Conservation (phyloP, 2,329 filamentous ascomycete species). For the Phoma herbarum region DNA sequence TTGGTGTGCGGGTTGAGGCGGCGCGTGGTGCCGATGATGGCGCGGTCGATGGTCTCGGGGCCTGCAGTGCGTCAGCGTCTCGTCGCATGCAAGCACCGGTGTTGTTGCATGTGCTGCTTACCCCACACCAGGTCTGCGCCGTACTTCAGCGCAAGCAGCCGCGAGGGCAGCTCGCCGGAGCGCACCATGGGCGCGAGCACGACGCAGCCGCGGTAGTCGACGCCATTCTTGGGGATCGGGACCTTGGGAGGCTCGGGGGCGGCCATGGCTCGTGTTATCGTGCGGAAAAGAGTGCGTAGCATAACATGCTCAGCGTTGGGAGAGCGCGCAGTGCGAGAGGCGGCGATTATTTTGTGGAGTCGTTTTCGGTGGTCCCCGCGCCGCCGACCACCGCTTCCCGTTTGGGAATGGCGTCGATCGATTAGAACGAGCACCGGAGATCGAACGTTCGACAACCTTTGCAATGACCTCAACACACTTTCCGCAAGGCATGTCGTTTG, state of each 20-base stretch:
- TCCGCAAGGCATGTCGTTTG: too few species aligned
- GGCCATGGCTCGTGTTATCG: constrained; percentile 45
- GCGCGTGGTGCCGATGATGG: constrained; percentile 86
- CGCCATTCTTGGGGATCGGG: constrained; percentile 84
- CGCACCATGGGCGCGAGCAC: constrained; percentile 98
- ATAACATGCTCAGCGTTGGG: constrained; percentile 45
- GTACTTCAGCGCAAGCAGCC: constrained; percentile 89
- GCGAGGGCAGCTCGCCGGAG: constrained; percentile 92
- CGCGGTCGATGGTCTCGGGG: constrained; percentile 91
- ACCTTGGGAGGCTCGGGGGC: constrained; percentile 64
- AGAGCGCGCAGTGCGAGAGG: background rate
- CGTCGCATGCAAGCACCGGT: background rate
- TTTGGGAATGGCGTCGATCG: background rate
- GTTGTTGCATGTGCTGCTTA: constrained; percentile 45
- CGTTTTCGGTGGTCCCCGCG: constrained; percentile 8
- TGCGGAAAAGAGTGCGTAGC: constrained; percentile 47
- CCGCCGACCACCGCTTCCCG: constrained; percentile 9
- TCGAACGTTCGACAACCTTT: too few species aligned
- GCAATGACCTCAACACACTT: too few species aligned
- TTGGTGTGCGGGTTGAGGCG: constrained; percentile 77
- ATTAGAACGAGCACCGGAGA: too few species aligned
- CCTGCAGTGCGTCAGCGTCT: constrained; percentile 58
- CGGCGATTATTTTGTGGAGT: constrained; percentile 7
- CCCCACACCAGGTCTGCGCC: constrained; percentile 98
- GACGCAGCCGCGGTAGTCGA: constrained; percentile 92